Base-by-base conservation (phyloP, 176 grass and related monocot species). In the Pontederia paniculata region DNA sequence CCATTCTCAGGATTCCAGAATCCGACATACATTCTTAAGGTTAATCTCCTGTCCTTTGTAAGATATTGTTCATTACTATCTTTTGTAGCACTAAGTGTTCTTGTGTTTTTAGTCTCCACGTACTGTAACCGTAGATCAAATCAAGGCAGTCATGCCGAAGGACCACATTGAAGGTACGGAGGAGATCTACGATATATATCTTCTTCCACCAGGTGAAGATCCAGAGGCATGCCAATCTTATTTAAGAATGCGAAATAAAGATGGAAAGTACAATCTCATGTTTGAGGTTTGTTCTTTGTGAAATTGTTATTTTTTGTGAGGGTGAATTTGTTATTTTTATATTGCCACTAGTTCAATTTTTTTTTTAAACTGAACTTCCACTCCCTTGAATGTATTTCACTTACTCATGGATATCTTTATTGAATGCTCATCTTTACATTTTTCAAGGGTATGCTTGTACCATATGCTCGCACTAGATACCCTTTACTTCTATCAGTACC, bases 231-330 rank as follows among this genome's bases (percentile, higher is more conserved):
- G 94, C 50, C 94, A 98, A 66, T 93, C 94, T 51, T 98, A 98
- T 71, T 71, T 98, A 66, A 91, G 87, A 66, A 98, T 98, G 94
- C 73, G 94, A 50, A 98, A 98, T 63, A 86, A 87, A 57, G 94
- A 98, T 78, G 94, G 94, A 46, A 98, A 98, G 74, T 98, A 98
- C 45, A 98, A 88, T 73, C 80, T 93, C 51, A 93, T 98, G 94
- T 98, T 98, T 70, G 83, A 98, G 94, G 94, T 98, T 73, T 74
- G 45, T 44, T 46, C 13, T 7, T 85, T 70, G 56, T 43, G 21
- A 65, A 22, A 37, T 51, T 65, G 4, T 8, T 41, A 12, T 31
- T 5, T 21, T 37, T 62, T 22, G 10, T 1, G 1, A 12, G 44
- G 42, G 17, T 9, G 18, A 45, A 7, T 46, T 63, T 47, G 4